phyloP scores from a whole-genome alignment of 768 basidiomycete genomes.

The Mycena belliarum region DNA sequence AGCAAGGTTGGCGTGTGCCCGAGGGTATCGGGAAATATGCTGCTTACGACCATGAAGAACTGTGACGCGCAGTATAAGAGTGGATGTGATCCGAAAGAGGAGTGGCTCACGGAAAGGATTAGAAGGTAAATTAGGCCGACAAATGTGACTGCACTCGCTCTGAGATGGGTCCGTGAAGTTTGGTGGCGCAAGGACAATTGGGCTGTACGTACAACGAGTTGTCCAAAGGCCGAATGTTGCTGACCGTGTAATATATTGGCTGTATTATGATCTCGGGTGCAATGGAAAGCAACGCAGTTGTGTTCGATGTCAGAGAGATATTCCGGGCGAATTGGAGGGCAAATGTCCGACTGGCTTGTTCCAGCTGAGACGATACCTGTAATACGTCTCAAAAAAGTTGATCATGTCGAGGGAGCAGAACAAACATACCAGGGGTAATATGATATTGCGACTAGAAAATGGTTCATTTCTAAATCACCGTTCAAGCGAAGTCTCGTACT shows the following conservation, averaged over 20 bases:
- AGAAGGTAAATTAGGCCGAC: constrained; percentile 56
- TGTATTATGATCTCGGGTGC: constrained; percentile 52
- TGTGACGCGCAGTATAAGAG: not conserved
- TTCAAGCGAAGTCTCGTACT: constrained; percentile 11
- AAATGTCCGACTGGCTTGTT: constrained; percentile 35
- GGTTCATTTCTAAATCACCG: not conserved
- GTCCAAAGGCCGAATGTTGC: constrained; percentile 60
- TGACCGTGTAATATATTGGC: constrained; percentile 49
- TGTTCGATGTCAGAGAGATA: constrained; percentile 30
- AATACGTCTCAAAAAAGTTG: too few relatives aligned
- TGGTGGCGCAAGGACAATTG: not conserved
- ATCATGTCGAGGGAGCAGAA: not conserved
- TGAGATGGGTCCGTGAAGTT: constrained; percentile 23
- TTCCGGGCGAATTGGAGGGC: constrained; percentile 32
- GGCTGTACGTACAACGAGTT: constrained; percentile 48
- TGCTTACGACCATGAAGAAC: constrained; percentile 43
- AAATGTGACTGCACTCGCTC: constrained; percentile 53
- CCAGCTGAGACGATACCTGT: constrained; percentile 36
- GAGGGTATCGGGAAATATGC: not conserved
- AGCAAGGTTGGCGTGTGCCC: too few relatives aligned
- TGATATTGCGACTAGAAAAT: not conserved
- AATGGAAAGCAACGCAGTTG: constrained; percentile 37
- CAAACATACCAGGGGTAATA: constrained; percentile 46
- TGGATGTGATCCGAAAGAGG: not conserved
- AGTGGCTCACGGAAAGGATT: constrained; percentile 34